A percentile compares a stretch with the other conserved stretches of the same genome.
Conservation (phyloP, 2,329 filamentous ascomycete genomes). For the Penicillium sp. region DNA sequence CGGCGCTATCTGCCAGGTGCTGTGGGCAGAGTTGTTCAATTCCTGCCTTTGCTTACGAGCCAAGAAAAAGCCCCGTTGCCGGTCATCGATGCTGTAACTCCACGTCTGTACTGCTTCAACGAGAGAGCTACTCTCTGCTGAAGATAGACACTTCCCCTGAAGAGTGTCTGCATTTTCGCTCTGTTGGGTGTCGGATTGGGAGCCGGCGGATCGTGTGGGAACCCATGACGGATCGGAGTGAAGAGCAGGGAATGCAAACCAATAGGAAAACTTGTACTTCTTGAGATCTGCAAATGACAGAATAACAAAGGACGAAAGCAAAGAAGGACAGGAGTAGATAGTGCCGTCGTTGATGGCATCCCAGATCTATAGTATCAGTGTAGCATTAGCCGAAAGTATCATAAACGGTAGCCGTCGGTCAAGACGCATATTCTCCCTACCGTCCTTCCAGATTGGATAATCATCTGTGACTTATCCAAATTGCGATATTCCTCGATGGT, state of each 20-base stretch:
- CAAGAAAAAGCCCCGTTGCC: conserved; percentile 95
- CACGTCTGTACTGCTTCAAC: conserved; percentile 86
- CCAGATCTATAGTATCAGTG: conserved; percentile 74
- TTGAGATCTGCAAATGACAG: conserved; percentile 95
- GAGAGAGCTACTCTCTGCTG: conserved; percentile 74
- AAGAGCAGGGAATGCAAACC: conserved; percentile 93
- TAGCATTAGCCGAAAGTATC: conserved; percentile 7
- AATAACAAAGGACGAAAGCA: conserved; percentile 85
- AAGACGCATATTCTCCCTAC: conserved; percentile 50
- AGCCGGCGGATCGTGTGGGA: conserved; percentile 45
- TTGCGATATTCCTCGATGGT: conserved; percentile 92
- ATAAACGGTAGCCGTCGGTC: no score
- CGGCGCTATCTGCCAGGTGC: conserved; percentile 72
- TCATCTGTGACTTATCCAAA: conserved; percentile 75
- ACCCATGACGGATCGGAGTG: conserved; percentile 88
- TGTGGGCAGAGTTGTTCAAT: conserved; percentile 4
- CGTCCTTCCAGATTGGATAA: conserved; percentile 78
- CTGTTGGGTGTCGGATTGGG: conserved; percentile 24
- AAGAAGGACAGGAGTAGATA: conserved; percentile 91
- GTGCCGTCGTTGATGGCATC: conserved; percentile 95
- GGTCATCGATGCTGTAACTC: conserved; percentile 77
- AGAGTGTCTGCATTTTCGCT: conserved; percentile 10
- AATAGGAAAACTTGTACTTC: conserved; percentile 97
- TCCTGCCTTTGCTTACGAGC: conserved; percentile 60
- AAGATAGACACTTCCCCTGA: conserved; percentile 54